phyloP scores from a whole-genome alignment of 306 rosid genomes.

The Malus sieversii region DNA sequence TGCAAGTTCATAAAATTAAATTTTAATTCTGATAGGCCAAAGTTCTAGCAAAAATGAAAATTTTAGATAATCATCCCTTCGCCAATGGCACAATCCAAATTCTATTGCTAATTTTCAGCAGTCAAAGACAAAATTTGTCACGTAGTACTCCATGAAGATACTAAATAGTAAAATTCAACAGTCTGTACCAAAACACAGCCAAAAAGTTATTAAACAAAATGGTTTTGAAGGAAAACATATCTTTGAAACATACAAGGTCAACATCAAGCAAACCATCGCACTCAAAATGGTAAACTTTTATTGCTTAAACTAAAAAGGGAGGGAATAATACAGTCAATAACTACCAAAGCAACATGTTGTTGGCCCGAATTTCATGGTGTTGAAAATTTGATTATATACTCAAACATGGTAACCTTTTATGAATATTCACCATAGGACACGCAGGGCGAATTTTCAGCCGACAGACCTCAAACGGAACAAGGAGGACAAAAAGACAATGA shows the following conservation, averaged over 20 bases:
- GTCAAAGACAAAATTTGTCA: neutral
- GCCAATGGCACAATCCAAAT: neutral
- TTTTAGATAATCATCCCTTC: neutral
- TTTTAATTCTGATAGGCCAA: constrained; percentile 10
- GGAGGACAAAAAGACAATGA: neutral
- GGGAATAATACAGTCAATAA: neutral
- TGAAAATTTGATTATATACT: neutral
- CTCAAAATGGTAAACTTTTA: neutral
- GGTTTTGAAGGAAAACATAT: neutral
- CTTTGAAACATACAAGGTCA: neutral
- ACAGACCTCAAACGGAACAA: neutral
- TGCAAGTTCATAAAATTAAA: constrained; percentile 23
- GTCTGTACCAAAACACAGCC: neutral
- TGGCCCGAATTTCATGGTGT: neutral
- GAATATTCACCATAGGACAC: too few relatives aligned
- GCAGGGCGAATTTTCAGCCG: neutral
- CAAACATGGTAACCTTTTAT: too few relatives aligned
- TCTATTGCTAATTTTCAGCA: neutral
- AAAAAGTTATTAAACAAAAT: neutral
- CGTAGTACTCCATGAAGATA: neutral
- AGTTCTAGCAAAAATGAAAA: neutral
- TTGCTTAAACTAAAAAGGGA: neutral
- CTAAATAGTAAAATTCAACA: neutral
- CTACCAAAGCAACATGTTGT: neutral
- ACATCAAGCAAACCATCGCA: neutral